Percentiles rank a stretch among this genome's conserved stretches.
Conservation (phyloP, 495 filamentous ascomycete species). For the Aspergillus nidulans region DNA sequence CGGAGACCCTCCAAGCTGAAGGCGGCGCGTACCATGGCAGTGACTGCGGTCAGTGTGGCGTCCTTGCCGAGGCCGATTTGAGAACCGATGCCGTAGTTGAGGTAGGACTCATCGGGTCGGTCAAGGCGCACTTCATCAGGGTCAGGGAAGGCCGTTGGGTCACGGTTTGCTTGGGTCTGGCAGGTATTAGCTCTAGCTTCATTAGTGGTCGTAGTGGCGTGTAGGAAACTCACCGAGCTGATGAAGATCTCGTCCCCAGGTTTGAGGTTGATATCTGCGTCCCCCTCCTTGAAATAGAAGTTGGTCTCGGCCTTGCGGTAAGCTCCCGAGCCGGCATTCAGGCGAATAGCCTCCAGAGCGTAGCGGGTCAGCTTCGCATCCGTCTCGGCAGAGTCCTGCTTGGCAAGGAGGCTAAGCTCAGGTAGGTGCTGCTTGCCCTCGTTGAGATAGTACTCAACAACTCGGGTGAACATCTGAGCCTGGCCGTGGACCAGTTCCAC, state of each 20-base stretch:
- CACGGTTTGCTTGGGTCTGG: slow-evolving; percentile 48
- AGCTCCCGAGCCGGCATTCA: slow-evolving; percentile 56
- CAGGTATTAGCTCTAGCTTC: neutral
- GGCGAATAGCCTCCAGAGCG: slow-evolving; percentile 52
- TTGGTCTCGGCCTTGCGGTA: slow-evolving; percentile 46
- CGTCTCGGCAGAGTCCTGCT: slow-evolving; percentile 40
- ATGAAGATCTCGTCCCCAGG: slow-evolving; percentile 51
- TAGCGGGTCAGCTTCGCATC: slow-evolving; percentile 50
- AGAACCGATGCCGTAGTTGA: slow-evolving; percentile 60
- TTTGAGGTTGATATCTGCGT: slow-evolving; percentile 46
- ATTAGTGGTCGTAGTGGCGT: slow-evolving; percentile 8
- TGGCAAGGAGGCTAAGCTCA: slow-evolving; percentile 54
- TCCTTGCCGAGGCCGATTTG: slow-evolving; percentile 60
- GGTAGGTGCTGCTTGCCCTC: slow-evolving; percentile 52
- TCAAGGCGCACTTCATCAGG: slow-evolving; percentile 61
- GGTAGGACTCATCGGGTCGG: slow-evolving; percentile 64
- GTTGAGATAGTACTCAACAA: slow-evolving; percentile 74
- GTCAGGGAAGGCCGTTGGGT: slow-evolving; percentile 63
- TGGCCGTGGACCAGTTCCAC: slow-evolving; percentile 65
- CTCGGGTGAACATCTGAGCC: slow-evolving; percentile 68
- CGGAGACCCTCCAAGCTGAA: slow-evolving; percentile 56
- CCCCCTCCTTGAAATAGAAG: slow-evolving; percentile 48
- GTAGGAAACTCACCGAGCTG: slow-evolving; percentile 34
- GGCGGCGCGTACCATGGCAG: slow-evolving; percentile 59
- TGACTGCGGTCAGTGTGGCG: slow-evolving; percentile 57